These are phyloP conservation scores for Huntiella decipiens DNA, from an alignment of 2,329 filamentous ascomycete genomes.

Conservation along the genomic window DNA sequence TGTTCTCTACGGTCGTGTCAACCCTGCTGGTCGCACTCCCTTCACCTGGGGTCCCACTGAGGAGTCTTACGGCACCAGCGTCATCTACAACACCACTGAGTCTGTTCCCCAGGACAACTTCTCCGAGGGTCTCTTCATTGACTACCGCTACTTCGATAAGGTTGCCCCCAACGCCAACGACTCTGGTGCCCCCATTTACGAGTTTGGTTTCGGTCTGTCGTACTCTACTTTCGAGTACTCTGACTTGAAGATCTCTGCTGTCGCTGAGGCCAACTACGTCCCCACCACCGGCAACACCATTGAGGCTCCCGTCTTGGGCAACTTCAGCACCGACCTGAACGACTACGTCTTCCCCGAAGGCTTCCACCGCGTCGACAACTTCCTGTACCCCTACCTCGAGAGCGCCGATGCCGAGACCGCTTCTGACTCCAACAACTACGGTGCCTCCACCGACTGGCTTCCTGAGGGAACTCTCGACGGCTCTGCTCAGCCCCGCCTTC, in stretches of 20 bases:
- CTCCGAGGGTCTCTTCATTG: conserved; percentile 61
- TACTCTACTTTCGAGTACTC: conserved; percentile 67
- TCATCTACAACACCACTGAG: conserved; percentile 52
- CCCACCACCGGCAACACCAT: conserved; percentile 43
- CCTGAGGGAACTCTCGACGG: conserved; percentile 38
- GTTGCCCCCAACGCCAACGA: conserved; percentile 20
- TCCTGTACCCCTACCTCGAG: conserved; percentile 58
- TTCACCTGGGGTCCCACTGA: conserved; percentile 60
- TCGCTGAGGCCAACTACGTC: conserved; percentile 29
- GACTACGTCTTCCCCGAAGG: conserved; percentile 50
- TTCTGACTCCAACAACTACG: conserved; percentile 40
- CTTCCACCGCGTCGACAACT: conserved; percentile 32
- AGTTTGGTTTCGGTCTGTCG: conserved; percentile 64
- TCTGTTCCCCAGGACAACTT: conserved; percentile 54
- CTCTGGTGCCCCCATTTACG: conserved; percentile 49
- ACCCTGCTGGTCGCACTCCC: conserved; percentile 56
- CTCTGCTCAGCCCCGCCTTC: conserved; percentile 33
- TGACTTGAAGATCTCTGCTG: conserved; percentile 38
- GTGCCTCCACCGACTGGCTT: conserved; percentile 38
- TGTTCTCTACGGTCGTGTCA: conserved; percentile 65
- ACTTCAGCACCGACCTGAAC: conserved; percentile 38
- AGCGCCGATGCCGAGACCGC: conserved; percentile 37
- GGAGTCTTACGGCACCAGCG: conserved; percentile 47
- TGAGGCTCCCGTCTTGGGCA: conserved; percentile 45
- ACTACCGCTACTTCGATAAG: conserved; percentile 48